Base-by-base conservation (phyloP, 345 rosid genomes). In the Brassica nigra region DNA sequence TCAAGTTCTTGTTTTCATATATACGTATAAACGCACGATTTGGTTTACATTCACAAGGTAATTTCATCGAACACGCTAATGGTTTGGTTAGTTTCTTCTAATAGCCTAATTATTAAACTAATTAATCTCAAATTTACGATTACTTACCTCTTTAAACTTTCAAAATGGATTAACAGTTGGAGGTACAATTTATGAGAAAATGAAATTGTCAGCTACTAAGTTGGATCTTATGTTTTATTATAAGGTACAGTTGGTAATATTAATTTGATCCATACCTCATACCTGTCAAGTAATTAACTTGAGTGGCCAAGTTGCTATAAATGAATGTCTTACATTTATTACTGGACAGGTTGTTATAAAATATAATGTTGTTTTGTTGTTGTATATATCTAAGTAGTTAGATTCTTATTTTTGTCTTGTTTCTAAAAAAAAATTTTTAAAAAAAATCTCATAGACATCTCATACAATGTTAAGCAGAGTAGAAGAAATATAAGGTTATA, bases 281-380 rank as follows among this genome's bases (percentile, higher is more conserved):
- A 27, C 3, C 11, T 34, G 70, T 36, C 76, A 49, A 58, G 44
- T 71, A 78, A 28, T 44, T 42, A 66, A 79, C 69, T 47, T 62
- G 62, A 73, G 70, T 79, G 82, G 78, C 74, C 73, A 73, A 59
- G 74, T 73, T 73, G 82, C 30, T 66, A 34, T 79, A 73, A 39
- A 31, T 67, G 62, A 66, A 58, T 20, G 64, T 79, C 70, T 58
- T 30, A 9, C 34, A 61, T 47, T 67, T 66, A 58, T 79, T 66
- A 73, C 64, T 30, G 54, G n/a, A 31, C 82, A 73, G 5, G 54
- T 47, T 47, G 54, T 14, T 47, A 47, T 57, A 57, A 57, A 20
- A 14, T 28, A 72, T 72, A 37, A 37, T 42, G 76, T 54, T 37
- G 71, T 36, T 28, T 29, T 62, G 16, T 29, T 49, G 18, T 54